Base-by-base conservation (phyloP, 1,284 basidiomycete genomes). In the Pterulicium gracile region DNA sequence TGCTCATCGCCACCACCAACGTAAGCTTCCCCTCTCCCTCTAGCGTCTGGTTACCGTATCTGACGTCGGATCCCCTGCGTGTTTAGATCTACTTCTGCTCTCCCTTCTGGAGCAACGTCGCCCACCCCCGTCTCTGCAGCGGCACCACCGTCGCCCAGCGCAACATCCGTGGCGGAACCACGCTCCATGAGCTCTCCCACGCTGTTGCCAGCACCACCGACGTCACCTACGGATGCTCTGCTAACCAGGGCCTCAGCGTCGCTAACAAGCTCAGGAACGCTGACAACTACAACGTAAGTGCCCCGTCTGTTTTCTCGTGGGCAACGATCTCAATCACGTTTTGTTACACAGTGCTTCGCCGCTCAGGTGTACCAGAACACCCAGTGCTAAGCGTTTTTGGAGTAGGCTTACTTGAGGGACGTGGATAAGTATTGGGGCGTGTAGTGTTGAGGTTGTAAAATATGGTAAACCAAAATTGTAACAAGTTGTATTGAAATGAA, bases 121-220 rank as follows among this genome's bases (percentile, higher is more conserved):
- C 65, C 3, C 56, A 54, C 40, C 43, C 52, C 27, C 54, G 47
- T 43, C 60, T 69, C 13, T 69, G 67, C 59, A 53, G 52, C 43
- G 62, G 61, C 14, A 66, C 64, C 15, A 56, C 60, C 21, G 66
- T 68, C 23, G 57, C 60, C 19, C 59, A 62, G 19, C 64, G 63
- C 43, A 64, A 64, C 49, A 55, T 64, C 42, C 64, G 66, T 44
- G 65, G 65, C 43, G 66, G 64, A 40, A 67, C 66, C 14, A 63
- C 60, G 44, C 59, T 69, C 27, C 65, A 67, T 48, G 66, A 68
- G 59, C 64, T 62, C 19, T 66, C 66, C n/a, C 64, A 67, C 47
- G 64, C 65, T 12, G 55, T 62, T 19, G 52, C 52, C 4, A 54
- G 50, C 42, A 67, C 65, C 34, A 58, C 59, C 43, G 65, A 68